Base-by-base conservation (phyloP, 257 asterid genomes). In the Haberlea rhodopensis region DNA sequence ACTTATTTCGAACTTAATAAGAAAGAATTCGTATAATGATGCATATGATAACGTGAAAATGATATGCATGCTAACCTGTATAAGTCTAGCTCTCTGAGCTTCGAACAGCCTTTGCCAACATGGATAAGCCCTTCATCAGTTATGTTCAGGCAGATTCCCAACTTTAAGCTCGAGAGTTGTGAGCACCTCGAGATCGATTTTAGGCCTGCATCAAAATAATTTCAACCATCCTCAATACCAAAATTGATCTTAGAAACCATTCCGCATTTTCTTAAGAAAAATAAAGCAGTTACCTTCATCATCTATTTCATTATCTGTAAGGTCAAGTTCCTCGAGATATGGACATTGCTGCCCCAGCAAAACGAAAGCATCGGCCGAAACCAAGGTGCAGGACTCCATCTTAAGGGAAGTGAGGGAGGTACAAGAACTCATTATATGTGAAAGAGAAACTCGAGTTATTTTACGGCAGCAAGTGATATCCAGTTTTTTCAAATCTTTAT, bases 381-480 rank as follows among this genome's bases (percentile, higher is more conserved):
- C 78, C 61, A 54, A 75, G 43, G 85, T 58, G 79, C 97, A 92
- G 1, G 97, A 87, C 65, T 91, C 95, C 99, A 92, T 89, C 82
- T 75, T 82, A 59, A 89, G 94, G 57, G 96, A 87, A 64, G 82
- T 74, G 53, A 91, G 91, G 7, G 85, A 82, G 34, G 79, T 34
- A 70, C 98, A 92, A 2, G 85, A 82, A 77, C 70, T 83, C 49
- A 95, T 84, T 55, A 89, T 81, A 71, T 76, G 78, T 63, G 84
- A 89, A 20, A 92, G 67, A 0, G 97, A 85, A 23, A 75, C 78
- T 34, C 67, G 79, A 43, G 95, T 89, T 32, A 89, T 89, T 66
- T 79, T 79, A 67, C 87, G 87, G 80, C 97, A 92, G 74, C 97
- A 89, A 43, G 99, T 89, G 81, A 92, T 79, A 68, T 89, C 97